Evolutionary conservation across 306 rosid species (phyloP).

Genomic region (Medicago lupulina): DNA sequence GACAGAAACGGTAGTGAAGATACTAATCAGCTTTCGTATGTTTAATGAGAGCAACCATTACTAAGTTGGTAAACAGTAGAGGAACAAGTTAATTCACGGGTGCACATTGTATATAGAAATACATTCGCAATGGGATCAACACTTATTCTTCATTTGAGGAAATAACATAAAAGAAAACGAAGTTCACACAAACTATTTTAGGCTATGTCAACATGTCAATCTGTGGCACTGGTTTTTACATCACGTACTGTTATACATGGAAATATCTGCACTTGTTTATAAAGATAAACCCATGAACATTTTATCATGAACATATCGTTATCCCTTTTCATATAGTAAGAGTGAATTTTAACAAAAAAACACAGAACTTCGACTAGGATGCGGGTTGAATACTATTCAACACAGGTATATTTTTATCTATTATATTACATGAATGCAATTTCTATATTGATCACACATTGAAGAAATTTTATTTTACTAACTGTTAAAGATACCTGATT

Average conservation of each 20-base stretch:
- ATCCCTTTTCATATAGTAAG: slow-evolving; percentile 10
- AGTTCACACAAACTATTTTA: slow-evolving; percentile 13
- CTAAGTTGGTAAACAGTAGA: slow-evolving; percentile 17
- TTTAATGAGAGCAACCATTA: slow-evolving; percentile 39
- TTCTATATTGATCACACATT: neutral
- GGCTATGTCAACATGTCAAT: slow-evolving; percentile 10
- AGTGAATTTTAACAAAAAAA: slow-evolving; percentile 21
- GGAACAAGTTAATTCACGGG: neutral
- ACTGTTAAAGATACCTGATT: slow-evolving; percentile 65
- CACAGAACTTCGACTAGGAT: slow-evolving; percentile 7
- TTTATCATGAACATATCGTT: neutral
- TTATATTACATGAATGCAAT: slow-evolving; percentile 10
- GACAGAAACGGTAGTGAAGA: neutral
- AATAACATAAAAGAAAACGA: neutral
- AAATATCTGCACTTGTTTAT: slow-evolving; percentile 25
- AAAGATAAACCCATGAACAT: neutral
- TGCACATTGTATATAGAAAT: slow-evolving; percentile 22
- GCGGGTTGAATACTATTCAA: neutral
- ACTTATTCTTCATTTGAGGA: slow-evolving; percentile 9
- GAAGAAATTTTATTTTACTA: neutral
- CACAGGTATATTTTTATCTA: slow-evolving; percentile 30
- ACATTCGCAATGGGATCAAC: slow-evolving; percentile 32
- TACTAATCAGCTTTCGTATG: slow-evolving; percentile 4
- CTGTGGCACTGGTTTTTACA: slow-evolving; percentile 1
- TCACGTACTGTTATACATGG: slow-evolving; percentile 16